phyloP scores from a whole-genome alignment of 441 rosid species.

The Cnidoscolus chayamansa region DNA sequence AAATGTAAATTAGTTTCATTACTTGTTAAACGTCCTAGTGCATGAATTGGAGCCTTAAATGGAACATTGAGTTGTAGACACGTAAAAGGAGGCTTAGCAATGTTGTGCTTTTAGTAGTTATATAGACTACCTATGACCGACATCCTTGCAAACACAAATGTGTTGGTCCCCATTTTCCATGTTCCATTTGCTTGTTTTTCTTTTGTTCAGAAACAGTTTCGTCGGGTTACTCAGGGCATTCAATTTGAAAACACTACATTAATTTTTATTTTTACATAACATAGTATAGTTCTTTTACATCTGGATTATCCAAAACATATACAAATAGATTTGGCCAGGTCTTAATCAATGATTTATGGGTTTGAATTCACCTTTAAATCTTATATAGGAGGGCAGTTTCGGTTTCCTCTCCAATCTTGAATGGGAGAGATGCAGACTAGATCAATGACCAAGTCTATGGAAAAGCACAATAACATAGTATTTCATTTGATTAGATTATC shows the following conservation, averaged over 20 bases:
- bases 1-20: neutral
- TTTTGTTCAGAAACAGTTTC: neutral
- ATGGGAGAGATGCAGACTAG: no score
- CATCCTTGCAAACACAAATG: slow-evolving; percentile 1
- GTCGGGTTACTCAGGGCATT: neutral
- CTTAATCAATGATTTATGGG: no score
- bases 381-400: no score
- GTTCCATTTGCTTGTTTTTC: no score
- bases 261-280: no score
- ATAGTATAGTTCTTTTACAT: no score
- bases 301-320: no score
- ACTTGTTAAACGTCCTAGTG: neutral
- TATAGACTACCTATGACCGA: neutral
- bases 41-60: neutral
- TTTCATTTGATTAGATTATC: no score
- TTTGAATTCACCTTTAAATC: no score
- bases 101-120: neutral
- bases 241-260: no score
- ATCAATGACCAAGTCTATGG: neutral
- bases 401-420: no score
- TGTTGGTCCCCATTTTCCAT: neutral
- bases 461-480: neutral
- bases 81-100: neutral
- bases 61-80: neutral
- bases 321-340: no score